Evolutionary conservation across 176 grass and related monocot species (phyloP).

Genomic region (Oryza coarctata): DNA sequence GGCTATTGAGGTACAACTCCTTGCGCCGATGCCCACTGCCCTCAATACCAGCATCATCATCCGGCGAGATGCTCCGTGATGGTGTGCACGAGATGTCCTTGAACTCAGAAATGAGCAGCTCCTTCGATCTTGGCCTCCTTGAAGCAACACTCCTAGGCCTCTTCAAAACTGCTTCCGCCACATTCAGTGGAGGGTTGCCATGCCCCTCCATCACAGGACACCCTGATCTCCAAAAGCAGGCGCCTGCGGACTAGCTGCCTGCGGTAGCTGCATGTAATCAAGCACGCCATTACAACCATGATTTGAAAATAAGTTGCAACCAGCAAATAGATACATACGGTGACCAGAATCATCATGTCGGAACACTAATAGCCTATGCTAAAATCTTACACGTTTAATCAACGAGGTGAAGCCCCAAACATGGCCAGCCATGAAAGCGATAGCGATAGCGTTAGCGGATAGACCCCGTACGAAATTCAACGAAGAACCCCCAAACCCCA

Average conservation of each 20-base stretch:
- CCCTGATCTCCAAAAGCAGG: background rate
- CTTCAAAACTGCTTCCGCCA: slow-evolving; percentile 41
- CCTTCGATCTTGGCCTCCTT: slow-evolving; percentile 51
- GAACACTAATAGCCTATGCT: background rate
- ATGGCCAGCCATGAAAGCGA: background rate
- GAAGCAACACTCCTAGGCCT: slow-evolving; percentile 54
- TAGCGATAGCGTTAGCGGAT: background rate
- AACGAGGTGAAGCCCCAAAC: background rate
- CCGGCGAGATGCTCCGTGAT: slow-evolving; percentile 36
- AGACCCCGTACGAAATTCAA: background rate
- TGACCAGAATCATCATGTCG: background rate
- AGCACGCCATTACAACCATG: slow-evolving; percentile 9
- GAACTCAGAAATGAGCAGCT: slow-evolving; percentile 53
- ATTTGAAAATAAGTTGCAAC: background rate
- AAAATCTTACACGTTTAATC: too few species aligned
- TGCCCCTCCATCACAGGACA: slow-evolving; percentile 38
- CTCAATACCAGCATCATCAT: slow-evolving; percentile 7
- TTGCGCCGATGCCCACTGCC: slow-evolving; percentile 50
- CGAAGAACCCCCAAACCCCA: background rate
- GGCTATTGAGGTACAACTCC: slow-evolving; percentile 63
- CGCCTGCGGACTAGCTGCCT: background rate
- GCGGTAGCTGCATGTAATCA: background rate
- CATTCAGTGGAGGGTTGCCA: slow-evolving; percentile 30
- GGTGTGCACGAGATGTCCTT: slow-evolving; percentile 27
- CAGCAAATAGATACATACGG: background rate